phyloP scores from a whole-genome alignment of 2,329 filamentous ascomycete species.

The Colletotrichum spaethianum region DNA sequence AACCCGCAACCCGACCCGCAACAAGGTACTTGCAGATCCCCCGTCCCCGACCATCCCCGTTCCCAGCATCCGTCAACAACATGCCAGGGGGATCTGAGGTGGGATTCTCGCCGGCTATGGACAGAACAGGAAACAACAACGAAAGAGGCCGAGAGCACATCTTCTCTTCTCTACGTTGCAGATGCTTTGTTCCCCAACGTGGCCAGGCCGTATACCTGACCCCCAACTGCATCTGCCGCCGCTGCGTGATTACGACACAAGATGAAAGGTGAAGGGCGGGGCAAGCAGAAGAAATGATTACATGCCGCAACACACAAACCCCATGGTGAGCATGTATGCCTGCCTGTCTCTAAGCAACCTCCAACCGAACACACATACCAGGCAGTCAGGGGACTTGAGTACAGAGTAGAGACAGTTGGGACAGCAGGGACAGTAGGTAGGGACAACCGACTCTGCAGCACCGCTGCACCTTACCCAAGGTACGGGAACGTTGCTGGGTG shows the following conservation, averaged over 20 bases:
- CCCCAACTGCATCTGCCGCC: background rate
- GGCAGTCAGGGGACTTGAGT: background rate
- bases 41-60: background rate
- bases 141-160: background rate
- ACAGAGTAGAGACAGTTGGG: background rate
- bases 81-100: background rate
- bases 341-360: background rate
- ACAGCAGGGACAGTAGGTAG: no score
- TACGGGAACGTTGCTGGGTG: background rate
- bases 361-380: background rate
- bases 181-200: background rate
- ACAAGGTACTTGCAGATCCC: background rate
- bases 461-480: background rate
- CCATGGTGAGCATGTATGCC: background rate
- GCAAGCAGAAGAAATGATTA: background rate
- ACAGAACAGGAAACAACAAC: conserved; percentile 1
- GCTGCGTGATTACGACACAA: background rate
- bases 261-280: background rate
- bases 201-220: background rate
- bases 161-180: background rate
- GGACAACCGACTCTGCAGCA: background rate
- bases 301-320: background rate
- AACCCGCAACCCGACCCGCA: conserved; percentile 1
- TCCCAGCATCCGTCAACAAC: background rate
- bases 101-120: background rate